Evolutionary conservation across 768 basidiomycete genomes (phyloP), one percentile per base, ranked within the genome.

Genomic region (Favolaschia claudopus): DNA sequence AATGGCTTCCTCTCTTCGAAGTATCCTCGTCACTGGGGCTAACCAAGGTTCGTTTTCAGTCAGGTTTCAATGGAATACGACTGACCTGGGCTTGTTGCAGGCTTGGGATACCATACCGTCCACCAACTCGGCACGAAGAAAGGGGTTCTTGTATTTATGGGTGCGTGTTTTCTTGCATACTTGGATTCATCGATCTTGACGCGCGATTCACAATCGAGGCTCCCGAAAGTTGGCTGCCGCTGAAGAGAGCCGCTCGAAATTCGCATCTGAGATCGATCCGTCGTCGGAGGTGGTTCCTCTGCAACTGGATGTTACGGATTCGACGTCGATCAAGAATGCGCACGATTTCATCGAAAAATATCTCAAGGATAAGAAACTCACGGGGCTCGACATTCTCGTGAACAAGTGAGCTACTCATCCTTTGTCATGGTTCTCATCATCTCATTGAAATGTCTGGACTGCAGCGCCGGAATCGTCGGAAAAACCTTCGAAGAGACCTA

Each of bases 221-320:
- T 42, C 39, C 9, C 19, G 39, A 19, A 42, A 42, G 39, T 6
- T 42, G 6, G 13, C 39, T 22, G 39, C 39, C n/a, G 39, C 39
- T 6, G 39, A 42, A 15, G 39, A 42, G 39, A 25, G 20, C 9
- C 6, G 5, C 6, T 5, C 39, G 8, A 42, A 19, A 22, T 42
- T 42, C 22, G 39, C 39, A 25, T 42, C 39, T 19, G 39, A 42
- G 9, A 38, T 60, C 22, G 39, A 60, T 39, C 14, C 59, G 10
- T 55, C 59, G 5, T 60, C 59, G 7, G 27, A 24, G 4, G 53
- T 60, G 13, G 52, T 60, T 3, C 59, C 59, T 4, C 52, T 60
- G 10, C 59, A 60, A 20, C 47, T 60, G 17, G 59, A 60, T 19
- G 7, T 60, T 47, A 55, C 39, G 14, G 59, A 60, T 39, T 39